A percentile compares a stretch with the other conserved stretches of the same genome.
Conservation (phyloP, 1,284 basidiomycete genomes). For the Ceratobasidium sp. region DNA sequence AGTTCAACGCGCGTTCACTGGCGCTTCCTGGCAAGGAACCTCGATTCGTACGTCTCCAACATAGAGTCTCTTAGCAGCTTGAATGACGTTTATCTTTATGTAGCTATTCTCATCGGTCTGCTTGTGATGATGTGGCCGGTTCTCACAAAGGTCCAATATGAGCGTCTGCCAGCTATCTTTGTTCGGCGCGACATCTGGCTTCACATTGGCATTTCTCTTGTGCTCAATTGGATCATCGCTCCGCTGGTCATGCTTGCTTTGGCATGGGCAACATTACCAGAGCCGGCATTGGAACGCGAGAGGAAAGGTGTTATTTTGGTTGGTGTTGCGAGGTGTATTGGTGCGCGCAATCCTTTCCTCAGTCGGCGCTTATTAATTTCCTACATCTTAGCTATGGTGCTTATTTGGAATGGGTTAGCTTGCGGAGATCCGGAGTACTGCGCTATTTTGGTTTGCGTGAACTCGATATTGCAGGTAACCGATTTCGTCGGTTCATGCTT, state of each 20-base stretch:
- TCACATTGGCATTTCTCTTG: slow-evolving; percentile 77
- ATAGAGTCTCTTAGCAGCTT: neutral
- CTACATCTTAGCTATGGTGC: slow-evolving; percentile 75
- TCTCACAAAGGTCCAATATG: slow-evolving; percentile 84
- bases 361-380: neutral
- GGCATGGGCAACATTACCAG: slow-evolving; percentile 89
- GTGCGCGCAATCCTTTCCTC: slow-evolving; percentile 48
- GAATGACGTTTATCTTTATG: slow-evolving; percentile 22
- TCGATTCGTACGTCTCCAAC: slow-evolving; percentile 55
- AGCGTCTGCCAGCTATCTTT: slow-evolving; percentile 74
- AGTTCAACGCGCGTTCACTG: slow-evolving; percentile 51
- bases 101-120: slow-evolving; percentile 82
- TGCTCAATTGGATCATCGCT: slow-evolving; percentile 87
- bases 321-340: slow-evolving; percentile 66
- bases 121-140: slow-evolving; percentile 88
- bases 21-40: slow-evolving; percentile 55
- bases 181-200: slow-evolving; percentile 71
- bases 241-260: slow-evolving; percentile 86
- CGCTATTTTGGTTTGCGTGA: slow-evolving; percentile 72
- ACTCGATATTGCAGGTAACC: slow-evolving; percentile 58
- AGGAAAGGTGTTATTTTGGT: slow-evolving; percentile 69
- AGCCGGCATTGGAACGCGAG: slow-evolving; percentile 66
- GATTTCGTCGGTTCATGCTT: slow-evolving; percentile 2
- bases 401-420: slow-evolving; percentile 88
- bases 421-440: slow-evolving; percentile 82